A percentile compares a stretch with the other conserved stretches of the same genome.
Evolutionary conservation across 441 rosid species (phyloP).

Genomic region (Mallotus japonicus): DNA sequence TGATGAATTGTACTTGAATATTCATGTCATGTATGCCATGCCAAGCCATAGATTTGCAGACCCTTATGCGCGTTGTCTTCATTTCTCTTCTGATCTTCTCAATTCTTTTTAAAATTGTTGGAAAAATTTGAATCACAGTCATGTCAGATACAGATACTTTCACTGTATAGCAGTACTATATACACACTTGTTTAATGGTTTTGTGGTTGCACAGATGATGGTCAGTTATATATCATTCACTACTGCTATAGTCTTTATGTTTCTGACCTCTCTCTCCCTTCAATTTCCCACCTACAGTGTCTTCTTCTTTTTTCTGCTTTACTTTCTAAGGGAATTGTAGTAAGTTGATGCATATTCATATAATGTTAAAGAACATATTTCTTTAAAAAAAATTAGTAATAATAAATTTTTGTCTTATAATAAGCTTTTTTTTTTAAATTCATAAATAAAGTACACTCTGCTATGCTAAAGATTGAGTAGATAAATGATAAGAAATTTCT

Average conservation of each 20-base stretch:
- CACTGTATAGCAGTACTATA: not conserved
- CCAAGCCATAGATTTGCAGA: constrained; percentile 28
- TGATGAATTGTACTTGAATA: constrained; percentile 23
- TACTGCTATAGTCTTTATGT: constrained; percentile 19
- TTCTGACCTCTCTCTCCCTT: constrained; percentile 13
- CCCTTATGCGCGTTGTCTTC: not conserved
- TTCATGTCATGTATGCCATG: constrained; percentile 32
- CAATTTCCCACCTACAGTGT: constrained; percentile 8
- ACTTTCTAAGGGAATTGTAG: constrained; percentile 2
- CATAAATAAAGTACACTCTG: no score
- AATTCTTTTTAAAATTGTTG: not conserved
- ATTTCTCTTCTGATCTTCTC: not conserved
- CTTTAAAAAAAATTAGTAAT: no score
- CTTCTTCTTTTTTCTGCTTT: constrained; percentile 30
- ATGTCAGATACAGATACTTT: not conserved
- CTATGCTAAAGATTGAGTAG: no score
- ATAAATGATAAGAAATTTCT: no score
- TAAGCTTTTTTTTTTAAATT: not conserved
- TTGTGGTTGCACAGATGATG: constrained; percentile 22
- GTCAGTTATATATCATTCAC: constrained; percentile 21
- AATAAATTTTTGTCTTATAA: not conserved
- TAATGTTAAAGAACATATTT: not conserved
- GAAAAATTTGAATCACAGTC: no score
- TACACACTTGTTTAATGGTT: constrained; percentile 5
- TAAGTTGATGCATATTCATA: not conserved